Evolutionary conservation across 2,329 filamentous ascomycete genomes (phyloP).

Genomic region (Cladosporium cucumerinum): DNA sequence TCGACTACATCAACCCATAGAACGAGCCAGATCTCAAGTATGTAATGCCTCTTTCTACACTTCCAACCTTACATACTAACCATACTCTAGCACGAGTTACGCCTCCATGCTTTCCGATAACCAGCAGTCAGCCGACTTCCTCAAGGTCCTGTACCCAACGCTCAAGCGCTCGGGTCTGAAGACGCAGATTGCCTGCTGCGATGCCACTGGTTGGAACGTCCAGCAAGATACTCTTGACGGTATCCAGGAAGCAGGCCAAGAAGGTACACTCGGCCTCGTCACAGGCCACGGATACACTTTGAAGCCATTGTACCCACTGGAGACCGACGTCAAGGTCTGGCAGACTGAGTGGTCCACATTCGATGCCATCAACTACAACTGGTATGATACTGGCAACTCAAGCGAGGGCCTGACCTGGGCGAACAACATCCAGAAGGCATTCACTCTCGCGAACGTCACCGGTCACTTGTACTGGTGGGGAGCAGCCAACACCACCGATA

Average conservation of each 20-base stretch:
- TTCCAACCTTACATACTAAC: background rate
- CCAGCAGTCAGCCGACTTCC: constrained; percentile 51
- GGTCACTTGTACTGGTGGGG: constrained; percentile 58
- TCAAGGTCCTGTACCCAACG: constrained; percentile 45
- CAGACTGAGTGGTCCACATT: constrained; percentile 52
- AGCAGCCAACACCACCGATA: constrained; percentile 38
- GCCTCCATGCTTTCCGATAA: constrained; percentile 49
- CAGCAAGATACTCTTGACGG: constrained; percentile 20
- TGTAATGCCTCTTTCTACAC: background rate
- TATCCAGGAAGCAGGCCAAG: constrained; percentile 38
- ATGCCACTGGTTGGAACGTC: constrained; percentile 42
- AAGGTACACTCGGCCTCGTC: constrained; percentile 40
- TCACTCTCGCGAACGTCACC: constrained; percentile 49
- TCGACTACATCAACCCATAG: constrained; percentile 44
- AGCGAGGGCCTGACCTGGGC: constrained; percentile 57
- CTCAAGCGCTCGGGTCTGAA: constrained; percentile 38
- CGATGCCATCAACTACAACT: constrained; percentile 40
- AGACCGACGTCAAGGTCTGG: constrained; percentile 48
- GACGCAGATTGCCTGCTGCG: constrained; percentile 44
- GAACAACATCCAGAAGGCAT: constrained; percentile 50
- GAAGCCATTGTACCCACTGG: constrained; percentile 40
- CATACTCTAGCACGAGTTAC: constrained; percentile 34
- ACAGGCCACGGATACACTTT: constrained; percentile 44
- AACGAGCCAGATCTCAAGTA: constrained; percentile 44
- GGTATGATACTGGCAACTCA: constrained; percentile 45